phyloP scores from a whole-genome alignment of 169 alveolate species.

The Theileria orientalis region DNA sequence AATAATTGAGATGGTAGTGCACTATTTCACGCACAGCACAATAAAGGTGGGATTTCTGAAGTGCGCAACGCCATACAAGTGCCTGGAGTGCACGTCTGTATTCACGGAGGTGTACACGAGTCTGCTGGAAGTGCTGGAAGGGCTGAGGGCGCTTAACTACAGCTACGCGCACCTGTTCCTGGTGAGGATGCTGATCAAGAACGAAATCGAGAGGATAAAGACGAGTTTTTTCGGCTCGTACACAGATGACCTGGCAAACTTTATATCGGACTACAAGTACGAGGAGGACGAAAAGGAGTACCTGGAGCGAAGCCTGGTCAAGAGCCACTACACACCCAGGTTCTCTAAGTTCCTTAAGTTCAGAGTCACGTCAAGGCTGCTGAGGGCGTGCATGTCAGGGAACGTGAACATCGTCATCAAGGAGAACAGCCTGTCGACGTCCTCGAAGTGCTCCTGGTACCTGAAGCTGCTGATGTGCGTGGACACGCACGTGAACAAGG shows the following conservation, averaged over 20 bases:
- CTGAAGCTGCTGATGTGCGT: conserved; percentile 9
- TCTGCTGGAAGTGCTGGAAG: conserved; percentile 10
- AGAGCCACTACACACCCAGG: conserved; percentile 7
- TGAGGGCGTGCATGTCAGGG: not conserved
- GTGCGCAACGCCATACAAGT: conserved; percentile 27
- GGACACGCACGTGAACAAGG: conserved; percentile 6
- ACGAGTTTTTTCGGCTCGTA: conserved; percentile 18
- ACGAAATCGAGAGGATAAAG: conserved; percentile 28
- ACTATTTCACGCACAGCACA: conserved; percentile 39
- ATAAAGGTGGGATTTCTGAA: conserved; percentile 28
- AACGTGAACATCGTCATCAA: not conserved
- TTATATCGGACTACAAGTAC: not conserved
- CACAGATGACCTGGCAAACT: not conserved
- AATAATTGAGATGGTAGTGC: conserved; percentile 32
- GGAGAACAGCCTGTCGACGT: conserved; percentile 1
- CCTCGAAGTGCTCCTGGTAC: conserved; percentile 14
- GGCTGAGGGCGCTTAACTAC: conserved; percentile 2
- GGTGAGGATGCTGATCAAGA: conserved; percentile 36
- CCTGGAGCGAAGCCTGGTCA: not conserved
- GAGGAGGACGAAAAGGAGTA: not conserved
- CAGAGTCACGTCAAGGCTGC: not conserved
- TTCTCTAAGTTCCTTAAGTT: conserved; percentile 8
- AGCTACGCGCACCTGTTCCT: conserved; percentile 29
- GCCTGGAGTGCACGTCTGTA: conserved; percentile 27
- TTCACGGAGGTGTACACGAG: conserved; percentile 27